phyloP scores from a whole-genome alignment of 495 filamentous ascomycete genomes.

The Poronia punctata region DNA sequence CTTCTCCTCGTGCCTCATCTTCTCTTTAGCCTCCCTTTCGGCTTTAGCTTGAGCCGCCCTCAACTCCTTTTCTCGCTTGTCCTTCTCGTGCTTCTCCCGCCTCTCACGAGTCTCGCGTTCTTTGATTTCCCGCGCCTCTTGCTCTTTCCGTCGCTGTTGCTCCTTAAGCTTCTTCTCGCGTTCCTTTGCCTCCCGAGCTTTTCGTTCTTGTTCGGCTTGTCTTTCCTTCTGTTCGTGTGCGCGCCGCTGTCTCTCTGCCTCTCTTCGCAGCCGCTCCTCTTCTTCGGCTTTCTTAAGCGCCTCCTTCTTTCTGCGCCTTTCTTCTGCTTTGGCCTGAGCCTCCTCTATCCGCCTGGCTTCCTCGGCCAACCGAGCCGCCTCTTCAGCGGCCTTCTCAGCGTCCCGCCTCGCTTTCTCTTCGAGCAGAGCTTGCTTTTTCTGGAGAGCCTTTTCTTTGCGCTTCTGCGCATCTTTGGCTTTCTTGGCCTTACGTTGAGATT shows the following conservation, averaged over 20 bases:
- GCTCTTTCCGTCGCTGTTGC: constrained; percentile 46
- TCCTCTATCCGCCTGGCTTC: constrained; percentile 80
- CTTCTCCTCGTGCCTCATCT: constrained; percentile 47
- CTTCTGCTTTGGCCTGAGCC: constrained; percentile 70
- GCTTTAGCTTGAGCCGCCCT: constrained; percentile 35
- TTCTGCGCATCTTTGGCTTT: constrained; percentile 89
- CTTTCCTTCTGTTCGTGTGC: constrained; percentile 77
- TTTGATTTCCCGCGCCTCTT: constrained; percentile 46
- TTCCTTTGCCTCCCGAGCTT: constrained; percentile 61
- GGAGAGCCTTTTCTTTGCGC: constrained; percentile 80
- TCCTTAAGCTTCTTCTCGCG: constrained; percentile 55
- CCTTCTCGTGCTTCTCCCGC: constrained; percentile 58
- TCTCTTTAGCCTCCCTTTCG: constrained; percentile 44
- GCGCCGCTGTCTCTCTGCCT: constrained; percentile 70
- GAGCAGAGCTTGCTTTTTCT: constrained; percentile 78
- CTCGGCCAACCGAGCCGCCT: constrained; percentile 64
- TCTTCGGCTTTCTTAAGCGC: constrained; percentile 86
- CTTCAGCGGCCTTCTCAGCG: constrained; percentile 86
- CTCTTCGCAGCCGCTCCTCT: constrained; percentile 73
- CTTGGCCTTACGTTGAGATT: constrained; percentile 77
- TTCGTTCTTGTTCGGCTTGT: constrained; percentile 76
- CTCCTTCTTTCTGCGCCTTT: constrained; percentile 85
- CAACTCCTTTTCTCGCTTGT: constrained; percentile 45
- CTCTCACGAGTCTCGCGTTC: constrained; percentile 66
- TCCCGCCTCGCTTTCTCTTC: constrained; percentile 84